Evolutionary conservation across 2,329 filamentous ascomycete genomes (phyloP).

Genomic region (Fusarium nodosum): DNA sequence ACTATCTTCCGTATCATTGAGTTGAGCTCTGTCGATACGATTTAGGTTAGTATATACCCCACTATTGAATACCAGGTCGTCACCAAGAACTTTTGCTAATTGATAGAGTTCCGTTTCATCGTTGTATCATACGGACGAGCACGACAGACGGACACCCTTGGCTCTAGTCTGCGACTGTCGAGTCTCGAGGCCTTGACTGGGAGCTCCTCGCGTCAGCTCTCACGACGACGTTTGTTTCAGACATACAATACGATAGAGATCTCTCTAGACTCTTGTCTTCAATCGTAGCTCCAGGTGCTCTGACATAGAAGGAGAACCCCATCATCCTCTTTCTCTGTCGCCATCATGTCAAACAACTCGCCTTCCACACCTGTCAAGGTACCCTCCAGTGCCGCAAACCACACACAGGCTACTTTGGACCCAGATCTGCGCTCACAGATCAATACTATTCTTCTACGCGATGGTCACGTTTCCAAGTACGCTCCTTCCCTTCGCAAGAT

Average conservation of each 20-base stretch:
- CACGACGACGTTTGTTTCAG: not conserved
- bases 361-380: slow-evolving; percentile 72
- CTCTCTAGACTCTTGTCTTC: not conserved
- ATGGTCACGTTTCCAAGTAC: slow-evolving; percentile 72
- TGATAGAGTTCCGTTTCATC: not conserved
- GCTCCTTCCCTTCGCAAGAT: slow-evolving; percentile 26
- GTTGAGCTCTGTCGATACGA: slow-evolving; percentile 11
- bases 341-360: slow-evolving; percentile 60
- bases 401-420: slow-evolving; percentile 72
- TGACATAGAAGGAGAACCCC: slow-evolving; percentile 1
- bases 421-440: slow-evolving; percentile 73
- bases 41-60: slow-evolving; percentile 1
- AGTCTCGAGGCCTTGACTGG: slow-evolving; percentile 12
- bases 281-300: not conserved
- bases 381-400: slow-evolving; percentile 69
- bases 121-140: slow-evolving; percentile 1
- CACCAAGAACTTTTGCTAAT: slow-evolving; percentile 1
- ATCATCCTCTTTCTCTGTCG: slow-evolving; percentile 6
- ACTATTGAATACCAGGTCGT: accelerated
- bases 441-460: slow-evolving; percentile 69
- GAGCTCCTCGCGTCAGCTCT: slow-evolving; percentile 7
- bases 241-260: not conserved
- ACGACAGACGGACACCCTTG: not conserved
- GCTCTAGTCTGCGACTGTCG: slow-evolving; percentile 3
- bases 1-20: slow-evolving; percentile 14